Evolutionary conservation across 768 basidiomycete species (phyloP), one percentile per base, ranked within the genome.

Genomic region (Hygrocybe coccinea): DNA sequence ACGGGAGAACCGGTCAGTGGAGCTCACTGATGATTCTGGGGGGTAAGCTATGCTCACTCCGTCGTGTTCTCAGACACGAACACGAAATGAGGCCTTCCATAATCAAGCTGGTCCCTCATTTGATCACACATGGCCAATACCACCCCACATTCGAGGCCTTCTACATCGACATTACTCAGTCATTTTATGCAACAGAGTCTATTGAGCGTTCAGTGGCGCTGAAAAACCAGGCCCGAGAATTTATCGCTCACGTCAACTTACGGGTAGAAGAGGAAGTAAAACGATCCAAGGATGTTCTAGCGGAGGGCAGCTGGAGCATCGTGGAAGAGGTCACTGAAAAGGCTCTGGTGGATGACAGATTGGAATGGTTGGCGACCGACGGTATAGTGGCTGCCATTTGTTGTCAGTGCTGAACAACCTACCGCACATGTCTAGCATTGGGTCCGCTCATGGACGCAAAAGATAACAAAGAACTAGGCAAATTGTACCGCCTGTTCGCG

Each of bases 401-500:
- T 48, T 15, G 22, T 9, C 22, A 24, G 19, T 24, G 11, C 37
- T 44, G 12, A 12, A 24, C 39, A 17, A 5, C 25, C 12, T 7
- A 33, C 9, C 6, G 46, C 24, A 21, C 8, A 14, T 22, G 3
- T 43, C 29, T 50, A 88, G 89, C 81, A 41, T 62, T 89, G 25
- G 73, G 78, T 2, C 65, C 70, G 0, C 78, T 83, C 52, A 76
- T 88, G 69, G 71, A 76, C 3, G 69, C 64, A 10, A 75, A 74
- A 58, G 74, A 81, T 12, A 70, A 74, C 17, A 65, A 66, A 2
- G 72, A 66, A 5, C 69, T 91, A 10, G 63, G 61, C 11, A 69
- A 66, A 17, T 79, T 92, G 74, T 87, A 90, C 65, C 62, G 66
- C 1, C 72, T 87, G 5, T 88, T 91, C 57, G 66, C 73, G 1